These are phyloP conservation scores for Pseudogymnoascus sp. DNA, from an alignment of 2,329 filamentous ascomycete genomes.

Conservation along the genomic window DNA sequence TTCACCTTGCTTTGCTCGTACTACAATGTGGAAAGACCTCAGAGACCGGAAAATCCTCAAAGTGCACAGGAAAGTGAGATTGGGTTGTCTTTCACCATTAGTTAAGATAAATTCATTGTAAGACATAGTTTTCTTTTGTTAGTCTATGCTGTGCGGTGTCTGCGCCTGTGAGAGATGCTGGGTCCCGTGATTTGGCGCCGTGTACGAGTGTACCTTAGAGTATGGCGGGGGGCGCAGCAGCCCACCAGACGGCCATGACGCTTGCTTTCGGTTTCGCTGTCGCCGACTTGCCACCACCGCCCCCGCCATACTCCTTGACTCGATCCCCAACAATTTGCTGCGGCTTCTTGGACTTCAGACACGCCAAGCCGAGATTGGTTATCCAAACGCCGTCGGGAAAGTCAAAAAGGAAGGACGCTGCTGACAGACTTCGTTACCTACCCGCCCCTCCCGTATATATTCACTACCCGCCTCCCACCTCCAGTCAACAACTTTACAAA, in stretches of 20 bases:
- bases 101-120: neutral
- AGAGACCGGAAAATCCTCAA: neutral
- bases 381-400: neutral
- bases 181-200: constrained; percentile 4
- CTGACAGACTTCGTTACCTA: neutral
- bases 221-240: constrained; percentile 8
- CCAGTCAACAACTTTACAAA: neutral
- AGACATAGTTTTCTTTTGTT: neutral
- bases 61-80: neutral
- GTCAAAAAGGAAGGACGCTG: neutral
- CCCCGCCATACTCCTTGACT: constrained; percentile 23
- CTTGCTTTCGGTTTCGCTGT: constrained; percentile 4
- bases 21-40: neutral
- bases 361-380: constrained; percentile 5
- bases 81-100: neutral
- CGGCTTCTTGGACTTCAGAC: constrained; percentile 1
- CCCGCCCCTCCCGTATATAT: constrained; percentile 1
- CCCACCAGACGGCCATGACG: constrained; percentile 1
- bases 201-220: constrained; percentile 1
- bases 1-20: neutral
- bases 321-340: constrained; percentile 12
- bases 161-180: neutral
- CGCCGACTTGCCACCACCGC: constrained; percentile 17
- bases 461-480: neutral
- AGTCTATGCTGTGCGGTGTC: neutral